phyloP scores from a whole-genome alignment of 108 stramenopile species.

The Cyclostephanos tholiformis region DNA sequence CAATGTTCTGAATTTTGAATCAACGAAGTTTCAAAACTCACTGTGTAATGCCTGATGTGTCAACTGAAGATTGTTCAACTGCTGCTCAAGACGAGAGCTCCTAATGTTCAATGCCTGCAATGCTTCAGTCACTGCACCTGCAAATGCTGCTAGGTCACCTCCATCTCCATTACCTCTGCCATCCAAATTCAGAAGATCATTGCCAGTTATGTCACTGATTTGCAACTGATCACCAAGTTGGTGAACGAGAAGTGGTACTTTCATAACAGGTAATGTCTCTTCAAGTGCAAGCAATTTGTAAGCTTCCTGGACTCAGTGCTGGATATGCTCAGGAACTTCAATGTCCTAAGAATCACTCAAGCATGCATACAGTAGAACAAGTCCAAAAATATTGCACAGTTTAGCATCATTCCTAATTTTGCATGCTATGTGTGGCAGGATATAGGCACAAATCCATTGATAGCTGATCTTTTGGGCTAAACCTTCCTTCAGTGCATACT shows the following conservation, averaged over 20 bases:
- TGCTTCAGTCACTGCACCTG: too few relatives aligned
- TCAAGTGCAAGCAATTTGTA: neutral
- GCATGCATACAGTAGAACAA: conserved; percentile 4
- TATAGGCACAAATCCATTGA: neutral
- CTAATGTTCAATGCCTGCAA: too few relatives aligned
- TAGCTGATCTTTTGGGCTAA: neutral
- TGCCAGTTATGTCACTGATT: neutral
- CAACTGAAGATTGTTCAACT: too few relatives aligned
- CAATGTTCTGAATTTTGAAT: too few relatives aligned
- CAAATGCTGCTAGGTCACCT: too few relatives aligned
- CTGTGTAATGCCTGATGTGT: too few relatives aligned
- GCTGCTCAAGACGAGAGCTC: too few relatives aligned
- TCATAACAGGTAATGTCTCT: conserved; percentile 1
- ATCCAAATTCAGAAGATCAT: too few relatives aligned
- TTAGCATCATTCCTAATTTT: neutral
- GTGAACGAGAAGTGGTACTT: conserved; percentile 1
- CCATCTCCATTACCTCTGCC: too few relatives aligned
- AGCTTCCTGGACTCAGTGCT: neutral
- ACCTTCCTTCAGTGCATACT: neutral
- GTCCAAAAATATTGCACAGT: neutral
- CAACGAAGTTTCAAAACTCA: too few relatives aligned
- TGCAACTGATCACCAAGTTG: neutral
- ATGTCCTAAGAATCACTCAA: neutral
- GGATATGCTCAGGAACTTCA: neutral
- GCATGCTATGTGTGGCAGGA: neutral